Base-by-base conservation (phyloP, 305 asterid species). In the Galium porrigens region DNA sequence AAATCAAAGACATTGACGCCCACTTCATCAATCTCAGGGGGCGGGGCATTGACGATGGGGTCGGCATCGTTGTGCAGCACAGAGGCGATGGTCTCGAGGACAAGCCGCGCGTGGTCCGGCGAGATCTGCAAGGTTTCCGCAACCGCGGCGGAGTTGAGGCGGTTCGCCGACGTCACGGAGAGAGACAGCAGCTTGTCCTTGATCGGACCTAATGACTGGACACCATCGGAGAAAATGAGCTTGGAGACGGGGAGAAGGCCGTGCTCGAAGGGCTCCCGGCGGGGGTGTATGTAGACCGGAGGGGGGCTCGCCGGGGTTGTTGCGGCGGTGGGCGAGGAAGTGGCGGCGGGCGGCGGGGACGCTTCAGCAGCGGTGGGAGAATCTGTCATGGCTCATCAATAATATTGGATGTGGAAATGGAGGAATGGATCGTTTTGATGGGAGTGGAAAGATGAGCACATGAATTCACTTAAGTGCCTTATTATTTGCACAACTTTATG, bases 251-350 rank as follows among this genome's bases (percentile, higher is more conserved):
- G 99, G 74, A 94, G 83, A 30, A 94, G 92, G 63, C 97, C 99
- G 76, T 92, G 94, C 62, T 89, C 96, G 84, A 92, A 92, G 17
- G 94, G 94, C 80, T 92, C 97, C 7, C 97, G 84, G 42, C 99
- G 88, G 0, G 97, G 92, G 76, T 81, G 91, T 69, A 92, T 80
- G 68, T 78, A 82, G 63, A 65, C 46, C 58, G 69, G 72, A 29
- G 73, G 63, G 17, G 62, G 39, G 42, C 3, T 29, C 42, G 44
- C 58, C 22, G 73, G 22, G 2, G 58, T 5, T 32, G 62, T 30
- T 14, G 41, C 1, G 3, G 78, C 48, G 32, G 71, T 2, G 1
- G 70, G 9, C 15, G 71, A 42, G 42, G 62, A 14, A 44, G 42
- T 17, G 68, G 74, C 56, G 22, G 63, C 8, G 44, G 68, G 61